These are phyloP conservation scores for Chimonanthus praecox DNA, from an alignment of 164 flowering plant species.

Conservation along the genomic window DNA sequence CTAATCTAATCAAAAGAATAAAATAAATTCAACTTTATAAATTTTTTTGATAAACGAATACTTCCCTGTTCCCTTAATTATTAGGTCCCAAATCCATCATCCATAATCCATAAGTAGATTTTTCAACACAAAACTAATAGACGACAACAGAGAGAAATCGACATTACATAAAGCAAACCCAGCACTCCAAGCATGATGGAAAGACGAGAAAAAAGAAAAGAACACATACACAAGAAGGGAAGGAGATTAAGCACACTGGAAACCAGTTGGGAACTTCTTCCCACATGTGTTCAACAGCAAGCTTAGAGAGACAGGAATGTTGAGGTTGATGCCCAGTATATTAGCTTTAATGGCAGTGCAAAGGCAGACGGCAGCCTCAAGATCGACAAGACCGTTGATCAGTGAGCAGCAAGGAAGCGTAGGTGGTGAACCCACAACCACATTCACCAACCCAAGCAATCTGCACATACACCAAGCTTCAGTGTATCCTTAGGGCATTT, in stretches of 20 bases:
- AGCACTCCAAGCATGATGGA: background rate
- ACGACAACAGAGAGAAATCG: background rate
- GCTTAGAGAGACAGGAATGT: constrained; percentile 47
- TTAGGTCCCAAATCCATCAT: no score
- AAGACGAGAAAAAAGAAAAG: no score
- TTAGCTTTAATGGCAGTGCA: constrained; percentile 70
- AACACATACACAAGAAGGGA: background rate
- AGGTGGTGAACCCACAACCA: constrained; percentile 49
- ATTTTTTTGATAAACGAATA: no score
- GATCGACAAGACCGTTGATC: constrained; percentile 45
- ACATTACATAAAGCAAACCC: background rate
- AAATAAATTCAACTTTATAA: no score
- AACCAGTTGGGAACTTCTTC: constrained; percentile 53
- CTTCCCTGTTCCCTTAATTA: no score
- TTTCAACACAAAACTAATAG: background rate
- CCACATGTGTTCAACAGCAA: constrained; percentile 56
- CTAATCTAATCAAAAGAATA: no score
- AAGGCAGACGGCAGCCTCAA: constrained; percentile 74
- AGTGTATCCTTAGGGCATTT: constrained; percentile 59
- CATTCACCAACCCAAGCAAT: constrained; percentile 41
- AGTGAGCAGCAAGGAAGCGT: constrained; percentile 56
- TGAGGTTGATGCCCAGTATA: constrained; percentile 48
- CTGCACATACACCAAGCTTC: constrained; percentile 61
- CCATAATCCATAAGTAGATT: no score
- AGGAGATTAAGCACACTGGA: constrained; percentile 39